Base-by-base conservation (phyloP, 2,329 filamentous ascomycete species). In the Fusarium compactum region DNA sequence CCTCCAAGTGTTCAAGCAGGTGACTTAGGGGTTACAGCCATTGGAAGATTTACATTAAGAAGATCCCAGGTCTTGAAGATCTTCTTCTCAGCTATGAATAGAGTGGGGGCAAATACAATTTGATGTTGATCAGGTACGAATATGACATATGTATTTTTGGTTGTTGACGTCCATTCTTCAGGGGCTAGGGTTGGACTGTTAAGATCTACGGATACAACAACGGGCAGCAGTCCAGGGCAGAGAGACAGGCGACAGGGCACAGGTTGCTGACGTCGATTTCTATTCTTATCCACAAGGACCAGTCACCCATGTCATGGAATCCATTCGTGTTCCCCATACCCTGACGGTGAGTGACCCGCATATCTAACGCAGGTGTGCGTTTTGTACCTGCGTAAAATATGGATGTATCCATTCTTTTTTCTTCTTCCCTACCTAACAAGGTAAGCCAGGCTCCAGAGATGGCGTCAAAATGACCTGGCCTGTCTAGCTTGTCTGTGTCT, bases 331-430 rank as follows among this genome's bases (percentile, higher is more conserved):
- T 46, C 22, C 11, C 43, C 34, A 38, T 53, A 46, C 59, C 61
- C 53, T 64, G 61, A 63, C 43, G 63, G 43, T 64, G 58, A 64
- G 43, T 64, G 61, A 64, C 61, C 61, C 61, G 61, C 61, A 63
- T 53, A 18, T 24, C 20, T 43, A 43, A 38, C 34, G 46, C 50
- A 34, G 44, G 45, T 53, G 34, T 40, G 38, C 57, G 14, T 62
- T 34, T 58, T 58, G 68, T 69, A 69, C 60, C 73, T 65, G 58
- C 61, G 58, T 63, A 56, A 56, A 70, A 65, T 75, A 64, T 70
- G 73, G 59, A 70, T 65, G 62, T 60, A 41, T 60, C 34, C 34
- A 38, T 38, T 38, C 34, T n/a, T 38, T 38, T 38, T 38, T n/a
- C 32, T 38, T n/a, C 18, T 38, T 38, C 34, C 9, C 18, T 38